Conservation (phyloP, 1,284 basidiomycete genomes). For the Boletus semigastroideus region DNA sequence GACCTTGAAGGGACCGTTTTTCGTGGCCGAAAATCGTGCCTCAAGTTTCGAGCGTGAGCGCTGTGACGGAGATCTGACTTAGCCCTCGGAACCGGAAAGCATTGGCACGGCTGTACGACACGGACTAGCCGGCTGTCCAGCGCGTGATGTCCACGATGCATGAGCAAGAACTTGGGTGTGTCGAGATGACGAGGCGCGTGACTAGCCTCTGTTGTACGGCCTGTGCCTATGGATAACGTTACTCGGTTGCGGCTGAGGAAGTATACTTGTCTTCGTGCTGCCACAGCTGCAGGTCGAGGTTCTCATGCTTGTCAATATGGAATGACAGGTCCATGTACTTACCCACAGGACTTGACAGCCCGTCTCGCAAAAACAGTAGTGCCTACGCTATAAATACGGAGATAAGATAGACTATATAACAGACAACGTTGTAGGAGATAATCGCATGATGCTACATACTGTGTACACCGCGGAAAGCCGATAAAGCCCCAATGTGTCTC, state of each 20-base stretch:
- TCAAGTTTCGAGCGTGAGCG: constrained; percentile 12
- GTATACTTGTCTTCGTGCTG: neutral
- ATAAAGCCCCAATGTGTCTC: constrained; percentile 16
- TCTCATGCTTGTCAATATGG: constrained; percentile 8
- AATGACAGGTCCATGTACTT: constrained; percentile 1
- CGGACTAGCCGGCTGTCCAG: neutral
- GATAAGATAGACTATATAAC: constrained; percentile 7
- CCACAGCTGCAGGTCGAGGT: neutral
- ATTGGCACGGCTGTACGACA: constrained; percentile 5
- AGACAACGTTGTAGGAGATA: constrained; percentile 15
- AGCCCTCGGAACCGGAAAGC: constrained; percentile 28
- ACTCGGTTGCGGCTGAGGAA: neutral
- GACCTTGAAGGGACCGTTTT: constrained; percentile 7
- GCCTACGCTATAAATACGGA: neutral
- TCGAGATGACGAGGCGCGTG: no score
- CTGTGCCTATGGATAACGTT: no score
- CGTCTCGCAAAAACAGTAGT: neutral
- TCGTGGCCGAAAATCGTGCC: constrained; percentile 6
- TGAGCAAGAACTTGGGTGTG: no score
- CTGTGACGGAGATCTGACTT: constrained; percentile 17
- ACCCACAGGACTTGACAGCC: neutral
- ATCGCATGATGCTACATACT: neutral
- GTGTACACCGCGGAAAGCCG: constrained; percentile 28
- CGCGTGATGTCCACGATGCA: constrained; percentile 6
- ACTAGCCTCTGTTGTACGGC: no score